Percentiles rank a stretch among this genome's conserved stretches.
Evolutionary conservation across 192 early-diverging fungal species (phyloP).

Genomic region (Phlyctochytrium bullatum): DNA sequence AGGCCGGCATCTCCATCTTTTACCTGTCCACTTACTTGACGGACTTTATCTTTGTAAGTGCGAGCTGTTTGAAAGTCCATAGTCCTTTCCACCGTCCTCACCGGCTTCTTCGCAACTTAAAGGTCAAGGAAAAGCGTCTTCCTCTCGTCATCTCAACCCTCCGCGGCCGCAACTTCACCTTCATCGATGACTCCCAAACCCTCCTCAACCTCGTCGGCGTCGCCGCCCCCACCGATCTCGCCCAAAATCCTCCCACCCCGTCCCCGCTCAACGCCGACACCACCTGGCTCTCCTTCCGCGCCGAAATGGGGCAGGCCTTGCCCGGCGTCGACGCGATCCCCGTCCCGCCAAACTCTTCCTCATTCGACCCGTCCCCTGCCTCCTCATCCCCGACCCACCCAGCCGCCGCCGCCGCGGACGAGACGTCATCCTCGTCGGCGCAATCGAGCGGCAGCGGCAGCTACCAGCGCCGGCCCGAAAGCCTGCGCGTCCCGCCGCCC

Average conservation of each 20-base stretch:
- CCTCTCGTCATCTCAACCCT: slow-evolving; percentile 52
- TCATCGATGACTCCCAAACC: slow-evolving; percentile 35
- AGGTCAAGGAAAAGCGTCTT: slow-evolving; percentile 63
- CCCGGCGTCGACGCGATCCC: no score
- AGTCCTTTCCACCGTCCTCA: no score
- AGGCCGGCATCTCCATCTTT: slow-evolving; percentile 67
- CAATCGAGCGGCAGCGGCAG: slow-evolving; percentile 12
- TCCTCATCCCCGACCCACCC: not conserved
- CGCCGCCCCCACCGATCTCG: slow-evolving; percentile 26
- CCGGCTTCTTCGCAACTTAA: not conserved
- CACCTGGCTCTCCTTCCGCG: not conserved
- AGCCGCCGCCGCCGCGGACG: not conserved
- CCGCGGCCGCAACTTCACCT: slow-evolving; percentile 34
- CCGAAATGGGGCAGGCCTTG: not conserved
- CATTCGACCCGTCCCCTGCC: not conserved
- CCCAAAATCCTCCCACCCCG: slow-evolving; percentile 9
- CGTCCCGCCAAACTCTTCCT: not conserved
- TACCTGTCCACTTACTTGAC: slow-evolving; percentile 75
- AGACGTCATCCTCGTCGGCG: slow-evolving; percentile 19
- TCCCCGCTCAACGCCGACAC: not conserved
- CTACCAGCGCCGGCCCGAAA: slow-evolving; percentile 38
- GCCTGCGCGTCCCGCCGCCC: slow-evolving; percentile 28
- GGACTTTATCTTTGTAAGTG: slow-evolving; percentile 66
- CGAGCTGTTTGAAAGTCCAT: no score
- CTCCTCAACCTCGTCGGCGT: slow-evolving; percentile 4